Evolutionary conservation across 1,284 basidiomycete genomes (phyloP).

Genomic region (Ceratobasidium theobromae): DNA sequence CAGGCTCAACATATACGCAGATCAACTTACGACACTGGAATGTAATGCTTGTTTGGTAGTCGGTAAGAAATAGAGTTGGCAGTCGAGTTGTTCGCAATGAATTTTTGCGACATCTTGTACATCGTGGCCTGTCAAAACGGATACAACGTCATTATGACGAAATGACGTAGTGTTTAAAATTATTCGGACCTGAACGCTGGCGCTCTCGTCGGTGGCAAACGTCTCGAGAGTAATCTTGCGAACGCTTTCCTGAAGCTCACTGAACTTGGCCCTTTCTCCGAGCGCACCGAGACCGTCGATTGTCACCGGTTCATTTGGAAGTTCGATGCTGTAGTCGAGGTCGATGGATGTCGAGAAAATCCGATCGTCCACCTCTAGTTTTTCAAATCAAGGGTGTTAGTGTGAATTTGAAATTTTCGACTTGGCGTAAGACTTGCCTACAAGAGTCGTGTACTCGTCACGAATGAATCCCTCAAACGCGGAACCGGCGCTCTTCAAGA

Average conservation of each 20-base stretch:
- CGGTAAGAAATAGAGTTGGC: conserved; percentile 69
- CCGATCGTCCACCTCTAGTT: conserved; percentile 71
- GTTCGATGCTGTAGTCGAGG: conserved; percentile 64
- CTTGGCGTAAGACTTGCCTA: conserved; percentile 42
- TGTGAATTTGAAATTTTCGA: not conserved
- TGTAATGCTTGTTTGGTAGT: conserved; percentile 93
- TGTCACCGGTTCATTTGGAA: conserved; percentile 52
- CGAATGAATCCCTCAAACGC: conserved; percentile 80
- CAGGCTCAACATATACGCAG: conserved; percentile 42
- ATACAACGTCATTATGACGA: conserved; percentile 26
- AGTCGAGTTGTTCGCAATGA: conserved; percentile 65
- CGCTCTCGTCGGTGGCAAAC: conserved; percentile 87
- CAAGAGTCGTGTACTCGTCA: conserved; percentile 88
- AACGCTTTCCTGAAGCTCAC: conserved; percentile 58
- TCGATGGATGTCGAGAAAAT: conserved; percentile 86
- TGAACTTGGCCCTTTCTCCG: conserved; percentile 60
- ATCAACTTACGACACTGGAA: conserved; percentile 47
- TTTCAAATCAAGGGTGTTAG: not conserved
- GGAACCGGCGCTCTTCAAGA: conserved; percentile 88
- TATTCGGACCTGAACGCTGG: conserved; percentile 81
- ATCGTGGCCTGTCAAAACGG: conserved; percentile 67
- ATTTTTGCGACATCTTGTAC: conserved; percentile 81
- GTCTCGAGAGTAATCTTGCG: conserved; percentile 72
- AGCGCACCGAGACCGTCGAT: conserved; percentile 52
- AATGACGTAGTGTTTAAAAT: conserved; percentile 15